These are phyloP conservation scores for Corrigiola litoralis DNA, from an alignment of 179 eudicot species.

Conservation along the genomic window DNA sequence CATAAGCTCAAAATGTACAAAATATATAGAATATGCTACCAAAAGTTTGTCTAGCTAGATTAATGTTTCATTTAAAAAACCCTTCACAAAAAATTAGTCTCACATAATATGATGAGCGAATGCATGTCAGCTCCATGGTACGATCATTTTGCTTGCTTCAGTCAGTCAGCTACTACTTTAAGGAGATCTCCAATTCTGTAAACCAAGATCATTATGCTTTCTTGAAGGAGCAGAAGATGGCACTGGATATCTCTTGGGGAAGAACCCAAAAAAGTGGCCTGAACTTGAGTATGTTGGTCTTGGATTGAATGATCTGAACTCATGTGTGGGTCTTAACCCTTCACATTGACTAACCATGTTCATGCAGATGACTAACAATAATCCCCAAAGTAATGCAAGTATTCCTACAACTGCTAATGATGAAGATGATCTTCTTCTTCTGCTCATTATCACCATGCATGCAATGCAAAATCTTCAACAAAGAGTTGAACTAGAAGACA, in stretches of 20 bases:
- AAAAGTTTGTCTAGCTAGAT: neutral
- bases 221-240: conserved; percentile 64
- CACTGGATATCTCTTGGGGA: conserved; percentile 48
- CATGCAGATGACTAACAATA: conserved; percentile 3
- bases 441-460: conserved; percentile 13
- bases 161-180: conserved; percentile 26
- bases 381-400: neutral
- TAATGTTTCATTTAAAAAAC: conserved; percentile 7
- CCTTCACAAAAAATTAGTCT: conserved; percentile 18
- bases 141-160: no score
- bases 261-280: conserved; percentile 43
- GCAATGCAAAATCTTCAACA: conserved; percentile 6
- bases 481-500: no score
- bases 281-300: conserved; percentile 32
- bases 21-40: neutral
- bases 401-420: neutral
- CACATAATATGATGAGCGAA: conserved; percentile 13
- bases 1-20: conserved; percentile 11
- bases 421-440: conserved; percentile 12
- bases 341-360: conserved; percentile 29
- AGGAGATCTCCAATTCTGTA: conserved; percentile 48
- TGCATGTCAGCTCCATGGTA: conserved; percentile 17
- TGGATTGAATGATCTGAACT: conserved; percentile 35
- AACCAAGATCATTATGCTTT: conserved; percentile 61
- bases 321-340: conserved; percentile 34